Conservation (phyloP, 257 asterid species). For the Penstemon eatonii region DNA sequence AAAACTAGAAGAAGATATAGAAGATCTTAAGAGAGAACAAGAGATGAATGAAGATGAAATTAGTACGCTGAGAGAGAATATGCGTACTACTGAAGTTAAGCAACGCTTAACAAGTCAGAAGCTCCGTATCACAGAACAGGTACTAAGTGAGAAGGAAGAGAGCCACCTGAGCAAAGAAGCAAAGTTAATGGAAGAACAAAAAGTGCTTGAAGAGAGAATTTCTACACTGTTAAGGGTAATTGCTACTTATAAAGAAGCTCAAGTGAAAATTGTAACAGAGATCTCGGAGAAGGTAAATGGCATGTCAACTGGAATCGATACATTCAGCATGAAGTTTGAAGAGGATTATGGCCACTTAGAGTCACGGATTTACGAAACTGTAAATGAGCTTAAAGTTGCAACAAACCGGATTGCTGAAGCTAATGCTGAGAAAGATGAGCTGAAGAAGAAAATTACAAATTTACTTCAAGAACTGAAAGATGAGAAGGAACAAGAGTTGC, state of each 20-base stretch:
- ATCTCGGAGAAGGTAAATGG: slow-evolving; percentile 49
- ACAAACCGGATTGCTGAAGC: slow-evolving; percentile 53
- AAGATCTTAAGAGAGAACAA: slow-evolving; percentile 67
- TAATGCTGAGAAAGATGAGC: slow-evolving; percentile 43
- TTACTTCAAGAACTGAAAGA: slow-evolving; percentile 45
- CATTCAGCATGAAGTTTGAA: slow-evolving; percentile 76
- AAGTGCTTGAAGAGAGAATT: slow-evolving; percentile 47
- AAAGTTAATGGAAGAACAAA: slow-evolving; percentile 60
- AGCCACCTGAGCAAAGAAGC: slow-evolving; percentile 57
- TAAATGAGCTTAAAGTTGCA: slow-evolving; percentile 61
- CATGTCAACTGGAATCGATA: slow-evolving; percentile 56
- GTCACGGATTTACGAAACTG: slow-evolving; percentile 69
- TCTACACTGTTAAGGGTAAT: slow-evolving; percentile 40
- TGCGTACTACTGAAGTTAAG: slow-evolving; percentile 80
- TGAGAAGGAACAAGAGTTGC: slow-evolving; percentile 34
- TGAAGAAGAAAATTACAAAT: slow-evolving; percentile 43
- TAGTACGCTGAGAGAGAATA: slow-evolving; percentile 55
- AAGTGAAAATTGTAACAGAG: slow-evolving; percentile 38
- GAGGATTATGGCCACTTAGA: slow-evolving; percentile 91
- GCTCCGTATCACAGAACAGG: slow-evolving; percentile 82
- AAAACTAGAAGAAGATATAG: slow-evolving; percentile 59
- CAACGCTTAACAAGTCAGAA: slow-evolving; percentile 77
- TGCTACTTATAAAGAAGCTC: slow-evolving; percentile 53
- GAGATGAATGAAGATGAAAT: slow-evolving; percentile 90
- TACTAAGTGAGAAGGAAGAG: slow-evolving; percentile 66